These are phyloP conservation scores for Cicer cuneatum DNA, from an alignment of 306 rosid species.

Conservation along the genomic window DNA sequence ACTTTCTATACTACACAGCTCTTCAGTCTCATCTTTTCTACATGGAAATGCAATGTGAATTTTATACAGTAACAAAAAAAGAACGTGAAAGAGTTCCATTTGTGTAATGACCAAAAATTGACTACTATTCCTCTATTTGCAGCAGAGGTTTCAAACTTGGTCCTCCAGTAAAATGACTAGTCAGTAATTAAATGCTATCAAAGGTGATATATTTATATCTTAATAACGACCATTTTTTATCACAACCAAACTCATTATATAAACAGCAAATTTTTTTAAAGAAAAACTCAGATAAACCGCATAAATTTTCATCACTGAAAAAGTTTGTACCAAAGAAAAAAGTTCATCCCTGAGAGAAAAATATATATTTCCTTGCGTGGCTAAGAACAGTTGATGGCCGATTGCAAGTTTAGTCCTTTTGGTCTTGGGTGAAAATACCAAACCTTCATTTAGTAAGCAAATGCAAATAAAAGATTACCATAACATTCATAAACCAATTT, in stretches of 20 bases:
- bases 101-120: neutral
- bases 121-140: neutral
- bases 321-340: too few relatives aligned
- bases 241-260: neutral
- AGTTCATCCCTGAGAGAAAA: neutral
- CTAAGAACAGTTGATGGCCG: neutral
- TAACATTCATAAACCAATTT: slow-evolving; percentile 25
- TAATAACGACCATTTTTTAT: neutral
- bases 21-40: neutral
- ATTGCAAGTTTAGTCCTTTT: neutral
- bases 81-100: neutral
- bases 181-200: neutral
- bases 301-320: neutral
- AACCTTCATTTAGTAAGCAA: slow-evolving; percentile 16
- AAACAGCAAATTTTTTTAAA: neutral
- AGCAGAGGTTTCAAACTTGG: neutral
- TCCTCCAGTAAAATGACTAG: neutral
- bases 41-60: neutral
- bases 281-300: neutral
- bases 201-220: neutral
- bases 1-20: too few relatives aligned
- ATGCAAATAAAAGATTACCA: neutral
- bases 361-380: neutral
- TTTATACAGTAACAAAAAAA: neutral
- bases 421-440: slow-evolving; percentile 13